phyloP scores from a whole-genome alignment of 139 green algal genomes.

The Chlorella sp. region DNA sequence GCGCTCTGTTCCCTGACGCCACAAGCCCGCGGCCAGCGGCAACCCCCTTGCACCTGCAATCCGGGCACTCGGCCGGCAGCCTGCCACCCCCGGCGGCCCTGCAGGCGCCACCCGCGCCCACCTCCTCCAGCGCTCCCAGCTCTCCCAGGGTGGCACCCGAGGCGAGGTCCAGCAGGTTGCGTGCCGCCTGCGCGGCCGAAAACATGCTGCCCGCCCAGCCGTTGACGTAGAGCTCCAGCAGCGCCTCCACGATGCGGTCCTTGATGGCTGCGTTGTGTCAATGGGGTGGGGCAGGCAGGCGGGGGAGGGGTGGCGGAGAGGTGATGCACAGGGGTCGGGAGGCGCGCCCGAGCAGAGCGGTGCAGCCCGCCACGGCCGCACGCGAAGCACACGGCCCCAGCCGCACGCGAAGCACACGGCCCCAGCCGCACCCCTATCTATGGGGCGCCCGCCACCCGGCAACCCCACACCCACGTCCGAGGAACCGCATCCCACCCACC shows the following conservation, averaged over 20 bases:
- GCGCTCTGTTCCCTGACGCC: no score
- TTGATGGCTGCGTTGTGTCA: constrained; percentile 45
- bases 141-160: constrained; percentile 66
- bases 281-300: no score
- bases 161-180: constrained; percentile 63
- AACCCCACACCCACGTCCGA: no score
- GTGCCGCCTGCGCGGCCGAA: constrained; percentile 42
- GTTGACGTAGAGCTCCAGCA: constrained; percentile 67
- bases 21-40: no score
- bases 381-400: no score
- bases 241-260: constrained; percentile 76
- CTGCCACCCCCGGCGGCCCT: no score
- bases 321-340: background rate
- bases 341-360: background rate
- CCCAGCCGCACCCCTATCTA: no score
- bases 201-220: constrained; percentile 33
- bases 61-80: no score
- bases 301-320: background rate
- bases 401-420: no score
- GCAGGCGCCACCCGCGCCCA: no score
- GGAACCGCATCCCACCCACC: constrained; percentile 5
- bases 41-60: no score
- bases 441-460: no score
- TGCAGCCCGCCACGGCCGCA: background rate
- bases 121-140: constrained; percentile 74